Evolutionary conservation across 2,329 filamentous ascomycete species (phyloP).

Genomic region (Colletotrichum simmondsii): DNA sequence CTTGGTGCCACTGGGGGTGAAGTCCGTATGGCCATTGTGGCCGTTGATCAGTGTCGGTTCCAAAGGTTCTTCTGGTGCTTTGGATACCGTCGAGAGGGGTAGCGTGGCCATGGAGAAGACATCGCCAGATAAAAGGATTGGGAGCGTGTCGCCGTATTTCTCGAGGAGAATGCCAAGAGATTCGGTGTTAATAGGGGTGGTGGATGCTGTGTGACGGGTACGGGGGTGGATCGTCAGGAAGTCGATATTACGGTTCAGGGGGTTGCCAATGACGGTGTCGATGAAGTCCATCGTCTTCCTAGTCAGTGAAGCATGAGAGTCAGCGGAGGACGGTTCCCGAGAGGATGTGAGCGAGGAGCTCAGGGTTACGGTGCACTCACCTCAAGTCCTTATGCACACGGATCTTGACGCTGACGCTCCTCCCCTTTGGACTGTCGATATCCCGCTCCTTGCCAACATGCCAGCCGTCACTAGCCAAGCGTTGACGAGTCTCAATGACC

Average conservation of each 20-base stretch:
- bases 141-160: constrained; percentile 64
- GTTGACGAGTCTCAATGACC: constrained; percentile 65
- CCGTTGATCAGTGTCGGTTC: not conserved
- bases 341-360: not conserved
- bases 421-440: constrained; percentile 54
- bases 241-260: constrained; percentile 65
- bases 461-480: constrained; percentile 65
- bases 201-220: constrained; percentile 70
- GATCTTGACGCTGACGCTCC: constrained; percentile 78
- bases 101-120: constrained; percentile 68
- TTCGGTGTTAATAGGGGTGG: constrained; percentile 69
- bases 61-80: not conserved
- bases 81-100: constrained; percentile 50
- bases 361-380: constrained; percentile 40
- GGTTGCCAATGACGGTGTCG: constrained; percentile 67
- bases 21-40: constrained; percentile 17
- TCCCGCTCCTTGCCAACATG: constrained; percentile 56
- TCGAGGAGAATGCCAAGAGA: constrained; percentile 67
- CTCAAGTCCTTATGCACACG: constrained; percentile 73
- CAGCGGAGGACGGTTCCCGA: not conserved
- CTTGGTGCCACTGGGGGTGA: constrained; percentile 55
- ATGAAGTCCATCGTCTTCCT: constrained; percentile 71
- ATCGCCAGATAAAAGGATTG: constrained; percentile 76
- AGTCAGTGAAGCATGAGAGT: not conserved
- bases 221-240: constrained; percentile 78